Base-by-base conservation (phyloP, 352 stramenopile genomes). In the Globisporangium yorkense region DNA sequence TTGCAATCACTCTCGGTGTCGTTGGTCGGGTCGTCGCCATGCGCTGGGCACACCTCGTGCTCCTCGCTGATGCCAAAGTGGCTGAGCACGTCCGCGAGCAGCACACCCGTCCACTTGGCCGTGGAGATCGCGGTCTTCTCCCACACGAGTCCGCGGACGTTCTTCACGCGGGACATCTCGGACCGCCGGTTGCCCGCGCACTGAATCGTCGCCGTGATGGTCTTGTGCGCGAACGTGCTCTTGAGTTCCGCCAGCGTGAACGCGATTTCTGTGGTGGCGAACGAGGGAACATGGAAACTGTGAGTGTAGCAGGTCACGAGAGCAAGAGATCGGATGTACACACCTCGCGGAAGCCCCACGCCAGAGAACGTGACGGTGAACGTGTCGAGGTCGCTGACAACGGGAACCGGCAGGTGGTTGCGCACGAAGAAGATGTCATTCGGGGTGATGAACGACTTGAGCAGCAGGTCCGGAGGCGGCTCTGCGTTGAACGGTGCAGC, bases 351-450 rank as follows among this genome's bases (percentile, higher is more conserved):
- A 8, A 92, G 39, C 1, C 84, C 84, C 7, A 88, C 46, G 27
- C 84, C 85, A 1, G 71, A 61, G 52, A 96, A 74, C 53, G 87
- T 87, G 41, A 97, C 57, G 3, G 63, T 73, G 62, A 79, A 92
- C 5, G 67, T 68, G 8, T 87, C 69, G 8, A 65, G 50, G 40
- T 59, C 58, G 21, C 92, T 70, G 27, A 94, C 68, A 8, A 96
- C 67, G 0, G 97, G 97, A 2, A 99, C 97, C 1, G 97, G 96
- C 60, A 99, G 84, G 72, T 99, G 97, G 78, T 99, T 97, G 8
- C 97, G 79, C 64, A 98, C 96, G 66, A 99, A 99, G 77, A 98
- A 99, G n/a, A 99, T 70, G 8, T 97, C 87, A 59, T 94, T 96
- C 7, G 97, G 96, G 10, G 97, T 99, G 58, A 98, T 87, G 67